Conservation (phyloP, 805 yeast species). For the Candida chilensis region DNA sequence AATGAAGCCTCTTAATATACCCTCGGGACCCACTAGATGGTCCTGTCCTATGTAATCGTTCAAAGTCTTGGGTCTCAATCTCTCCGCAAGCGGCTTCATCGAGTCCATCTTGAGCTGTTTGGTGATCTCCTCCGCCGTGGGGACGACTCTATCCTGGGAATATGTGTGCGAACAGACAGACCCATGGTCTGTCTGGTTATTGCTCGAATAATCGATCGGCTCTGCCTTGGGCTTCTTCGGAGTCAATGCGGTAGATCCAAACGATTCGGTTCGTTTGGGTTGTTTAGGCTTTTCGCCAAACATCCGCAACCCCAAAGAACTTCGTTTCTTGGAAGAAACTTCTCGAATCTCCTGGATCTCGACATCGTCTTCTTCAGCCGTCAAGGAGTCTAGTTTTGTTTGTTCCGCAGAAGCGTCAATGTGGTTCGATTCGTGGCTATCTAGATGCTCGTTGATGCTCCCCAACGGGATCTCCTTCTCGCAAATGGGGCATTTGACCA, state of each 20-base stretch:
- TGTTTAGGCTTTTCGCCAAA: too few relatives aligned
- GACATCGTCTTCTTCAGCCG: background rate
- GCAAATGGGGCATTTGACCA: background rate
- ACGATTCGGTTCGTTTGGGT: background rate
- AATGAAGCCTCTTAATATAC: slow-evolving; percentile 59
- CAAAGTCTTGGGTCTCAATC: slow-evolving; percentile 67
- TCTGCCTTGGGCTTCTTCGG: background rate
- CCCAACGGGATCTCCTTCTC: background rate
- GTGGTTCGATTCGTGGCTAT: background rate
- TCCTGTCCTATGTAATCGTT: slow-evolving; percentile 78
- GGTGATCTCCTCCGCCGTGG: background rate
- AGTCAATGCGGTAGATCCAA: background rate
- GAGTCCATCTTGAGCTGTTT: background rate
- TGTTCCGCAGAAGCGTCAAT: background rate
- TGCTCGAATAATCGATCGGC: background rate
- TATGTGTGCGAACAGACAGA: too few relatives aligned
- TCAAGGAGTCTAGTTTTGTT: background rate
- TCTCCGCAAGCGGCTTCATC: slow-evolving; percentile 59
- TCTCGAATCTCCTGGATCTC: background rate
- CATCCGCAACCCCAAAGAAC: too few relatives aligned
- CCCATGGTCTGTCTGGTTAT: background rate
- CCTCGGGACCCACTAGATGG: slow-evolving; percentile 60
- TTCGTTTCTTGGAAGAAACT: background rate
- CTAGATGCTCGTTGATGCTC: background rate
- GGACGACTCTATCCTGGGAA: too few relatives aligned